phyloP scores from a whole-genome alignment of 2,329 filamentous ascomycete species.

The Diaporthe aspalathi region DNA sequence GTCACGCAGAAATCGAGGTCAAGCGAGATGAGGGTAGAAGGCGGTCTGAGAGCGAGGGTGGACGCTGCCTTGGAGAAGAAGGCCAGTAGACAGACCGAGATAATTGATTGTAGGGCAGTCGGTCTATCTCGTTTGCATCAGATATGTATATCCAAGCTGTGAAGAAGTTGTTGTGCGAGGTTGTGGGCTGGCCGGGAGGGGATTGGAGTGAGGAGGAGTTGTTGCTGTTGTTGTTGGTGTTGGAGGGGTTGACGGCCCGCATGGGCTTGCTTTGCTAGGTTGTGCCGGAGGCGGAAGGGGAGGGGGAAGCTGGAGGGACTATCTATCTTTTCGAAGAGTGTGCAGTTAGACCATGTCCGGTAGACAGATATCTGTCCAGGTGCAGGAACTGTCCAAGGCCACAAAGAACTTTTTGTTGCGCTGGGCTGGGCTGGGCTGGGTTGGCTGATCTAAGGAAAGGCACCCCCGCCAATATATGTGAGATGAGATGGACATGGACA shows the following conservation, averaged over 20 bases:
- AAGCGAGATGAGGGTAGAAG: constrained; percentile 30
- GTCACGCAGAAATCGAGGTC: constrained; percentile 14
- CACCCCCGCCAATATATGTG: constrained; percentile 3
- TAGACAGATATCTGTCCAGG: background rate
- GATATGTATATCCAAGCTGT: background rate
- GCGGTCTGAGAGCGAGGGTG: constrained; percentile 19
- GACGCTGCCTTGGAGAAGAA: background rate
- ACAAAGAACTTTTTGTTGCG: too few species aligned
- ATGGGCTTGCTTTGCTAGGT: too few species aligned
- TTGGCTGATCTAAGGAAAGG: constrained; percentile 16
- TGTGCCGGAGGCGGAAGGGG: background rate
- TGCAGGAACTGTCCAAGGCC: background rate
- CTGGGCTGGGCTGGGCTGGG: background rate
- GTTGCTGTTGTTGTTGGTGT: background rate
- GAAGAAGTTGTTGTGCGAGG: too few species aligned
- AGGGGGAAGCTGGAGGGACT: background rate
- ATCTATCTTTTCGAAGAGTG: too few species aligned
- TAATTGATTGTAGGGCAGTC: constrained; percentile 4
- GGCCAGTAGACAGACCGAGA: background rate
- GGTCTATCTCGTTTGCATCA: background rate
- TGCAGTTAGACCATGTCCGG: too few species aligned
- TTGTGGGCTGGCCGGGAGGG: too few species aligned
- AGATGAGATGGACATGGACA: constrained; percentile 4
- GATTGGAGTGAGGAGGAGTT: too few species aligned
- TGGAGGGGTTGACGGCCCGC: background rate